Evolutionary conservation across 106 monocot genomes (phyloP), one percentile per base, ranked within the genome.

Genomic region (Acorus calamus): DNA sequence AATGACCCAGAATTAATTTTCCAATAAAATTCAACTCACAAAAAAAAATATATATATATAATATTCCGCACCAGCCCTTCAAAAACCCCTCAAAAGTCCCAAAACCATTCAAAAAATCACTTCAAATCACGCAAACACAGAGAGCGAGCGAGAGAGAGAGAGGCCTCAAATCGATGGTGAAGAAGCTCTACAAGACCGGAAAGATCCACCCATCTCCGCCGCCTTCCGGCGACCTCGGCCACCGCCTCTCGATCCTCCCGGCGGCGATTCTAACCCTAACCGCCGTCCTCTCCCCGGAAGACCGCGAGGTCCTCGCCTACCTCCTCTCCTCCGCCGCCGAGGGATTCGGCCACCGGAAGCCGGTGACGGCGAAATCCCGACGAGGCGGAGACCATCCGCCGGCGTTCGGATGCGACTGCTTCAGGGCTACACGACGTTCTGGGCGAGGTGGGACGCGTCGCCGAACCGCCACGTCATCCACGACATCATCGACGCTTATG

Each of bases 271-370:
- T 73, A 4, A 51, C 83, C 44, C 71, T 82, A 3, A 72, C 69
- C 52, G 62, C 79, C 8, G 71, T 76, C 3, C 75, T 83, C 45
- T 60, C 83, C 41, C 47, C 72, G 42, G 67, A 72, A 49, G 83
- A 79, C 56, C 68, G 55, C 62, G 72, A 76, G 7, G 83, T 79
- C n/a, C 72, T 82, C 5, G 45, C 66, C 68, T 83, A 75, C 75
- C 69, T 79, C 61, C 78, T 76, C 7, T 75, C 56, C 55, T 47
- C 52, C 63, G 69, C 63, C 50, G 44, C 7, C 0, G 46, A 56
- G 13, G 45, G 63, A 28, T 28, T 28, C 28, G 28, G 28, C 28
- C 28, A 28, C 28, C 28, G 28, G 28, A 28, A 28, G 28, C 28
- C 28, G 28, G 28, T 28, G 0, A 28, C 28, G 28, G 28, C 28